Conservation (phyloP, 2,329 filamentous ascomycete genomes). For the Curvularia sp. region DNA sequence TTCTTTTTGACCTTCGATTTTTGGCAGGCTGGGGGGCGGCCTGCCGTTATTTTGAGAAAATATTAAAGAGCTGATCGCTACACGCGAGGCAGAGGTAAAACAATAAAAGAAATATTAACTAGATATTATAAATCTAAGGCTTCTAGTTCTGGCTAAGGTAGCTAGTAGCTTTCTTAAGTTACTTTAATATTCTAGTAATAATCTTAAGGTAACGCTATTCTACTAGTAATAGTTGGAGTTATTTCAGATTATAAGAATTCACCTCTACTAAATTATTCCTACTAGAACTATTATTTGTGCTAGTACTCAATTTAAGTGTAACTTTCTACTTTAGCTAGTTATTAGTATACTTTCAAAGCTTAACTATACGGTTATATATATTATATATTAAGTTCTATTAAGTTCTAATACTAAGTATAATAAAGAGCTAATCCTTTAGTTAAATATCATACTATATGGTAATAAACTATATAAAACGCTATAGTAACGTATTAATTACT, state of each 20-base stretch:
- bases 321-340: too few species aligned
- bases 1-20: too few species aligned
- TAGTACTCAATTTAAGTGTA: neutral
- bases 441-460: neutral
- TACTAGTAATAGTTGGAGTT: neutral
- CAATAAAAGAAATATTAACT: too few species aligned
- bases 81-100: too few species aligned
- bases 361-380: slow-evolving; percentile 12
- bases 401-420: slow-evolving; percentile 12
- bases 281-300: neutral
- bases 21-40: too few species aligned
- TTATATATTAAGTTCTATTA: slow-evolving; percentile 20
- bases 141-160: neutral
- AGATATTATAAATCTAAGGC: neutral
- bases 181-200: neutral
- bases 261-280: neutral
- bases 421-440: neutral
- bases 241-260: neutral
- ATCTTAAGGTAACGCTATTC: neutral
- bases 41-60: too few species aligned
- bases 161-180: neutral
- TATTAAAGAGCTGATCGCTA: too few species aligned
- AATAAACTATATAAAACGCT: neutral
- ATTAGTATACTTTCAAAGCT: slow-evolving; percentile 16
- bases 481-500: neutral